phyloP scores from a whole-genome alignment of 1,139 yeast genomes.

The Magnusiomyces suaveolens region DNA sequence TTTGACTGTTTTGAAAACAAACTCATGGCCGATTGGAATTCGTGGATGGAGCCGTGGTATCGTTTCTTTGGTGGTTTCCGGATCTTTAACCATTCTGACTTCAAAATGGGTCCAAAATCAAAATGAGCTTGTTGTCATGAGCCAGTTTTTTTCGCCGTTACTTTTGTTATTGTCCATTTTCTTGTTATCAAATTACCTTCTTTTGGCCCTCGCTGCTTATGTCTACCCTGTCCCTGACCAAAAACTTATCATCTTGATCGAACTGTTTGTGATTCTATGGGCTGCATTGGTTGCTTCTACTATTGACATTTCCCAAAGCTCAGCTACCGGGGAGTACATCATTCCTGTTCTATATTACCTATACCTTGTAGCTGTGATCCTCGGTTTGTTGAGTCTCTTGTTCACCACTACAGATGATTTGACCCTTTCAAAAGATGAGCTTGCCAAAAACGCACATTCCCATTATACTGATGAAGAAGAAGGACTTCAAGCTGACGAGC shows the following conservation, averaged over 20 bases:
- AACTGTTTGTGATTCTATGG: conserved; percentile 53
- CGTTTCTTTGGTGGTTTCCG: conserved; percentile 41
- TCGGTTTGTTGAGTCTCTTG: conserved; percentile 44
- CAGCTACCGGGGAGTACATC: conserved; percentile 53
- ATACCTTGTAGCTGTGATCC: conserved; percentile 42
- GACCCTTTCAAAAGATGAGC: neutral
- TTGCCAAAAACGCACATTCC: neutral
- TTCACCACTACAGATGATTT: conserved; percentile 21
- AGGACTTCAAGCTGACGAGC: conserved; percentile 6
- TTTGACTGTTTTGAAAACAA: conserved; percentile 39
- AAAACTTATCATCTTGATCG: conserved; percentile 56
- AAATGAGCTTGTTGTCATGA: conserved; percentile 54
- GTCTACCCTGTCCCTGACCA: conserved; percentile 59
- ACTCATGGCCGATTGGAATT: conserved; percentile 39
- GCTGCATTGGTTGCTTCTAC: conserved; percentile 42
- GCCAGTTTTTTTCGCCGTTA: conserved; percentile 44
- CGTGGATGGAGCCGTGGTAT: conserved; percentile 50
- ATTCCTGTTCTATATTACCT: conserved; percentile 44
- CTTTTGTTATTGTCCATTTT: conserved; percentile 39
- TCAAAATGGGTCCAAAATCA: conserved; percentile 32
- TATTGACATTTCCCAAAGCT: conserved; percentile 37
- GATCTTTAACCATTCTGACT: conserved; percentile 33
- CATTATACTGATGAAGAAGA: conserved; percentile 3
- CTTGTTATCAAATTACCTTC: conserved; percentile 45
- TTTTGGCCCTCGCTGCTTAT: conserved; percentile 45